Conservation (phyloP, 768 basidiomycete species). For the Psilocybe sp. region DNA sequence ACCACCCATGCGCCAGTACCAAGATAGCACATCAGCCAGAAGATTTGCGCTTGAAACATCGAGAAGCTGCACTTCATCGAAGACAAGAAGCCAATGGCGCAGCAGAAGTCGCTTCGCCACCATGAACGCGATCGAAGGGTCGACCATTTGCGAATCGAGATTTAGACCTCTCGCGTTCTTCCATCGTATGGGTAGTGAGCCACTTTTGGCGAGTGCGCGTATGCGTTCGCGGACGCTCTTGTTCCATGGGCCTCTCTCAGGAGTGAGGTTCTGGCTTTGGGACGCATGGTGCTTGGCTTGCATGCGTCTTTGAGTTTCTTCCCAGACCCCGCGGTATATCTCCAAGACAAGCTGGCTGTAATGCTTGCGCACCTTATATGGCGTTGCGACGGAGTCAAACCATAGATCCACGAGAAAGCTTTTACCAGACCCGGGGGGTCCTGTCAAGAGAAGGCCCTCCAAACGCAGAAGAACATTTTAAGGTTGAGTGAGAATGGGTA, state of each 20-base stretch:
- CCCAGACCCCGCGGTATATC: slow-evolving; percentile 53
- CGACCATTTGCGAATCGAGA: slow-evolving; percentile 15
- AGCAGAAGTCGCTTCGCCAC: slow-evolving; percentile 45
- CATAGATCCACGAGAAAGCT: slow-evolving; percentile 56
- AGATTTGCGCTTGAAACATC: slow-evolving; percentile 57
- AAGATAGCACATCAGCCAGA: slow-evolving; percentile 49
- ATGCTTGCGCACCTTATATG: slow-evolving; percentile 53
- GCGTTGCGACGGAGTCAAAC: slow-evolving; percentile 49
- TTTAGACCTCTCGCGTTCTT: slow-evolving; percentile 8
- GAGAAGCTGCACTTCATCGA: slow-evolving; percentile 61
- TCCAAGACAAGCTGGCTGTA: slow-evolving; percentile 56
- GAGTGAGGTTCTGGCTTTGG: not conserved
- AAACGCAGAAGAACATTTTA: not conserved
- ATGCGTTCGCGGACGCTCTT: slow-evolving; percentile 22
- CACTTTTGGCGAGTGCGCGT: slow-evolving; percentile 28
- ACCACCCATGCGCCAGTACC: slow-evolving; percentile 64
- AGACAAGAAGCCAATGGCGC: slow-evolving; percentile 49
- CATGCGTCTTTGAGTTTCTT: slow-evolving; percentile 43
- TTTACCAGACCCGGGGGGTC: slow-evolving; percentile 53
- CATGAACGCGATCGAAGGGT: slow-evolving; percentile 39
- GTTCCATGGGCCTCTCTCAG: slow-evolving; percentile 23
- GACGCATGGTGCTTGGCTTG: not conserved
- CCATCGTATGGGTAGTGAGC: slow-evolving; percentile 27
- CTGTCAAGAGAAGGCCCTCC: slow-evolving; percentile 49
- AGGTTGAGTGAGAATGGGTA: not conserved